Percentiles rank a stretch among this genome's conserved stretches.
Conservation (phyloP, 768 basidiomycete genomes). For the Lentinula lateritia region DNA sequence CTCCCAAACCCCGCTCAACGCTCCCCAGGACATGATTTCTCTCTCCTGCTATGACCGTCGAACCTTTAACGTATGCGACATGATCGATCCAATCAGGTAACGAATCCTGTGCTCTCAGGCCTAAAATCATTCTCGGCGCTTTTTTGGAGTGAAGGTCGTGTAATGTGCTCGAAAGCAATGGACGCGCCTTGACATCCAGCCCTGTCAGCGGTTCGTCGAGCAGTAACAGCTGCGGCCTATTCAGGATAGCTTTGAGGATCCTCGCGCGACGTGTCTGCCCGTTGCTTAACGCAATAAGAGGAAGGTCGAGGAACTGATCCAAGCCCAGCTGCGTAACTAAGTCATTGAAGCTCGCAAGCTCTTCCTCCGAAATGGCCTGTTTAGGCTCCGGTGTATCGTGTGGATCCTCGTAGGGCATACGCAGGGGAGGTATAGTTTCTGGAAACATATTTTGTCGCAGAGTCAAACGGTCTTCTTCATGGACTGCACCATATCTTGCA, state of each 20-base stretch:
- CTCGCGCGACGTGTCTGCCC: conserved; percentile 88
- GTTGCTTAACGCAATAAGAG: conserved; percentile 80
- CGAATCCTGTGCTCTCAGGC: conserved; percentile 63
- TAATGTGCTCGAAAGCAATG: conserved; percentile 49
- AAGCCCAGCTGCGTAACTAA: conserved; percentile 57
- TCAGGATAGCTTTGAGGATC: conserved; percentile 72
- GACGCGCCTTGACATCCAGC: conserved; percentile 59
- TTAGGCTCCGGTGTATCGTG: conserved; percentile 15
- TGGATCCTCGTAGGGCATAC: conserved; percentile 14
- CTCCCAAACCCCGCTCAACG: conserved; percentile 8
- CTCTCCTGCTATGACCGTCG: conserved; percentile 44
- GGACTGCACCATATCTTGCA: conserved; percentile 83
- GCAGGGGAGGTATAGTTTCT: conserved; percentile 32
- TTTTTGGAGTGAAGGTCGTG: conserved; percentile 40
- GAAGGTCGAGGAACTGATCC: conserved; percentile 65
- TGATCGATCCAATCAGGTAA: conserved; percentile 73
- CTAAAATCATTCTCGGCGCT: conserved; percentile 58
- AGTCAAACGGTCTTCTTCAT: conserved; percentile 79
- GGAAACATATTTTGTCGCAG: conserved; percentile 67
- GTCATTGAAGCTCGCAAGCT: conserved; percentile 38
- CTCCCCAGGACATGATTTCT: conserved; percentile 39
- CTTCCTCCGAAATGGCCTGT: conserved; percentile 11
- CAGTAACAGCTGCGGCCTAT: conserved; percentile 66
- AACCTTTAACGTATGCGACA: conserved; percentile 48
- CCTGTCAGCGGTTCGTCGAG: conserved; percentile 94